Percentiles rank a stretch among this genome's conserved stretches.
Conservation (phyloP, 768 basidiomycete species). For the Trichaptum fuscoviolaceum region DNA sequence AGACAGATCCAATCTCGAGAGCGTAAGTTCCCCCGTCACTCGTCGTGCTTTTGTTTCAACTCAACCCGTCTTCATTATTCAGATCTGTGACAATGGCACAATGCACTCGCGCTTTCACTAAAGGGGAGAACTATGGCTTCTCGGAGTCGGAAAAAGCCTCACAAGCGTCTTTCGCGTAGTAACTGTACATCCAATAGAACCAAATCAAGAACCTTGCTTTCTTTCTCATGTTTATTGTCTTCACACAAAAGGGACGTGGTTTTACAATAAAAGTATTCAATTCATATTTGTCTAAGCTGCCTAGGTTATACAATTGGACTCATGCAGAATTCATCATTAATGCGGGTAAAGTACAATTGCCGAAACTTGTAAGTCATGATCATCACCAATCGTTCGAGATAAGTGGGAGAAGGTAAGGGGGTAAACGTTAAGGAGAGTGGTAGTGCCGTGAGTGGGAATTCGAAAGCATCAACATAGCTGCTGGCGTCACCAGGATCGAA, state of each 20-base stretch:
- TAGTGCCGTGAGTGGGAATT: background rate
- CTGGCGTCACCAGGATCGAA: background rate
- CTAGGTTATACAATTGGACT: background rate
- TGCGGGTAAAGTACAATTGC: background rate
- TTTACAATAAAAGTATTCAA: background rate
- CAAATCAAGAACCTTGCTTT: background rate
- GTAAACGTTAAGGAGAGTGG: background rate
- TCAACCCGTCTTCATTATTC: constrained; percentile 7
- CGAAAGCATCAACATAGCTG: background rate
- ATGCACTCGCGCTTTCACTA: constrained; percentile 82
- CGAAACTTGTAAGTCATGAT: background rate
- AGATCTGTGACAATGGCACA: constrained; percentile 97
- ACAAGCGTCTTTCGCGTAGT: constrained; percentile 41
- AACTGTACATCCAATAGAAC: constrained; percentile 5
- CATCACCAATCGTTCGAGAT: background rate
- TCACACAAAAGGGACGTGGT: background rate
- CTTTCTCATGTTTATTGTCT: background rate
- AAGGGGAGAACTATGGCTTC: constrained; percentile 61
- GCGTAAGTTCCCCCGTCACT: constrained; percentile 51
- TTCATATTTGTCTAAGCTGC: background rate
- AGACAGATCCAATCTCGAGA: constrained; percentile 92
- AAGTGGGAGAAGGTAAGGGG: background rate
- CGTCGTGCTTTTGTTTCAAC: constrained; percentile 3
- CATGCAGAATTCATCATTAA: background rate
- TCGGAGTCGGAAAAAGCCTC: constrained; percentile 40